Base-by-base conservation (phyloP, 192 early-diverging fungal genomes). In the Obelidium mucronatum region DNA sequence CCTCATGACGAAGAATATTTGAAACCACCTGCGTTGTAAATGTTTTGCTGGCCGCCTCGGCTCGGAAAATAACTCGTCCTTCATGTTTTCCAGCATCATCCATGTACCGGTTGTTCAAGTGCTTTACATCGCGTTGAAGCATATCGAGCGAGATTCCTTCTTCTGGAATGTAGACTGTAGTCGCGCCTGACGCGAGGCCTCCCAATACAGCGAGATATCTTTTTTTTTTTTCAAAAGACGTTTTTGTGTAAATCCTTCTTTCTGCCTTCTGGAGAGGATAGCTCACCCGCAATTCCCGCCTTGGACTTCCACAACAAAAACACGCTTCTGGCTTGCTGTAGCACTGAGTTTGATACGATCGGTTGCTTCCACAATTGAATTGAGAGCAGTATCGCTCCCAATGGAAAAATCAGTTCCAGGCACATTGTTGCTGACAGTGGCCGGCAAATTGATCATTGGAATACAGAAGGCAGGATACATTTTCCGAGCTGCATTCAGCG, bases 391-490 rank as follows among this genome's bases (percentile, higher is more conserved):
- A 70, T 99, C 97, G n/a, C 90, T 87, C 15, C 97, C 97, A 70
- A 99, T 83, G 58, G 94, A 96, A 77, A 87, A 95, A 78, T 99
- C 96, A 0, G 97, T 97, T 17, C 96, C 97, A 2, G 97, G 97
- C 5, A 99, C 96, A 79, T 99, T 99, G 85, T 99, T 99, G 40
- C 93, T 95, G 69, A 99, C 91, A 0, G 97, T 99, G 11, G 97
- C 97, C 3, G 97, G 97, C 13, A 99, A 84, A 67, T 93, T 88
- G n/a, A 92, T 88, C 84, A 97, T 95, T 0, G 97, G 97, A 74
- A 99, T 97, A 76, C 92, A 91, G 79, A 99, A 92, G 1, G 94
- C 92, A 51, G 97, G 97, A 76, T 96, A 99, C 74, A 90, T 81
- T 2, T 69, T n/a, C 44, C 97, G 84, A 44, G 87, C 89, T 24